Percentiles rank a stretch among this genome's conserved stretches.
Conservation (phyloP, 2,329 filamentous ascomycete genomes). For the Beauveria sp. region DNA sequence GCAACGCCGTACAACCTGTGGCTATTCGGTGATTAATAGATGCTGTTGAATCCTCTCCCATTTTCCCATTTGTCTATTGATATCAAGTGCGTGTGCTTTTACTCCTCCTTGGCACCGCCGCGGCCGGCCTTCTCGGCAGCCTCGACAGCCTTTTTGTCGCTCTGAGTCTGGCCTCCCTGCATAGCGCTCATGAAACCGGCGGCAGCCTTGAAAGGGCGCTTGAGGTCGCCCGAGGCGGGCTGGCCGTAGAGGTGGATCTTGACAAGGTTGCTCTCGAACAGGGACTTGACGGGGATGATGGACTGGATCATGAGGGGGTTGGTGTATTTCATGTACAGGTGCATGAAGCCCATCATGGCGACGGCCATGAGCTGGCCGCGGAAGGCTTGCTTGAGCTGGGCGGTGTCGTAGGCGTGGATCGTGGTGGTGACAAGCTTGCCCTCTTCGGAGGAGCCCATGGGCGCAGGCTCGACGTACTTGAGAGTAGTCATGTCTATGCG, state of each 20-base stretch:
- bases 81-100: slow-evolving; percentile 21
- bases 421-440: slow-evolving; percentile 95
- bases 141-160: slow-evolving; percentile 85
- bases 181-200: slow-evolving; percentile 77
- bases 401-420: slow-evolving; percentile 86
- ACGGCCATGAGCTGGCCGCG: slow-evolving; percentile 92
- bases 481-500: slow-evolving; percentile 81
- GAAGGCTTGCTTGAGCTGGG: slow-evolving; percentile 77
- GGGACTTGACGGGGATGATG: slow-evolving; percentile 94
- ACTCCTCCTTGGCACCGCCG: slow-evolving; percentile 67
- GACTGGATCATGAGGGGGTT: slow-evolving; percentile 98
- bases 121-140: slow-evolving; percentile 67
- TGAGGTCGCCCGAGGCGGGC: slow-evolving; percentile 81
- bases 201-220: slow-evolving; percentile 87
- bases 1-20: background rate
- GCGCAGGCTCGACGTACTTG: slow-evolving; percentile 95
- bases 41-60: background rate
- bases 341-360: slow-evolving; percentile 98
- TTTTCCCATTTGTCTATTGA: background rate
- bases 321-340: slow-evolving; percentile 99
- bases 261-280: slow-evolving; percentile 88
- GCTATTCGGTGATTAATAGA: background rate
- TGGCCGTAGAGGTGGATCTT: slow-evolving; percentile 92
- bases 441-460: slow-evolving; percentile 89
- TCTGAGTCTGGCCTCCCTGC: slow-evolving; percentile 68